These are phyloP conservation scores for Umbelopsis isabellina DNA, from an alignment of 192 early-diverging fungal species.

Conservation along the genomic window DNA sequence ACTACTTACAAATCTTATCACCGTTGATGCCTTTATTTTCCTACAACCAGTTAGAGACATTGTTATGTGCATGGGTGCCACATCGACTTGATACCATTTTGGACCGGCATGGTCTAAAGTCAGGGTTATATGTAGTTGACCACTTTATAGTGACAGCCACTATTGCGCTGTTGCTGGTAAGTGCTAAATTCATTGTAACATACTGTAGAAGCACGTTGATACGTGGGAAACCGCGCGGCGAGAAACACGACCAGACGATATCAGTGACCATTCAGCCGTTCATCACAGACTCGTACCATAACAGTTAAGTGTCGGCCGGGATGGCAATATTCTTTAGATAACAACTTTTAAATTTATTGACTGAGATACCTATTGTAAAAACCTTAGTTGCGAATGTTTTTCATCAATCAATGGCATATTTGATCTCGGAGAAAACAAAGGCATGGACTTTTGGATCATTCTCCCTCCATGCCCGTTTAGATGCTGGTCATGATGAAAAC, in stretches of 20 bases:
- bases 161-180: constrained; percentile 28
- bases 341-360: constrained; percentile 7
- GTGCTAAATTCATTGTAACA: constrained; percentile 24
- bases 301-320: constrained; percentile 21
- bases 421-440: constrained; percentile 32
- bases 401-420: constrained; percentile 32
- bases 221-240: not conserved
- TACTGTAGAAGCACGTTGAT: not conserved
- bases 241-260: constrained; percentile 13
- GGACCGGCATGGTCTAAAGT: constrained; percentile 23
- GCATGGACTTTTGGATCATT: constrained; percentile 23
- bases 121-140: constrained; percentile 38
- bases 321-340: not conserved
- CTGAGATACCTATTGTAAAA: not conserved
- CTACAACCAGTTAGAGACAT: constrained; percentile 30
- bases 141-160: constrained; percentile 33
- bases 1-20: constrained; percentile 13
- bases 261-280: constrained; percentile 29
- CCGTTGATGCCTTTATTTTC: constrained; percentile 28
- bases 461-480: constrained; percentile 23
- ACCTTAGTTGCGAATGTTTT: constrained; percentile 33
- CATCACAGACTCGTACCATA: constrained; percentile 31
- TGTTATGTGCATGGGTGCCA: constrained; percentile 37
- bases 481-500: constrained; percentile 25
- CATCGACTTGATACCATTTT: constrained; percentile 18